phyloP scores from a whole-genome alignment of 1,284 basidiomycete species.

The Papiliotrema fonsecae region DNA sequence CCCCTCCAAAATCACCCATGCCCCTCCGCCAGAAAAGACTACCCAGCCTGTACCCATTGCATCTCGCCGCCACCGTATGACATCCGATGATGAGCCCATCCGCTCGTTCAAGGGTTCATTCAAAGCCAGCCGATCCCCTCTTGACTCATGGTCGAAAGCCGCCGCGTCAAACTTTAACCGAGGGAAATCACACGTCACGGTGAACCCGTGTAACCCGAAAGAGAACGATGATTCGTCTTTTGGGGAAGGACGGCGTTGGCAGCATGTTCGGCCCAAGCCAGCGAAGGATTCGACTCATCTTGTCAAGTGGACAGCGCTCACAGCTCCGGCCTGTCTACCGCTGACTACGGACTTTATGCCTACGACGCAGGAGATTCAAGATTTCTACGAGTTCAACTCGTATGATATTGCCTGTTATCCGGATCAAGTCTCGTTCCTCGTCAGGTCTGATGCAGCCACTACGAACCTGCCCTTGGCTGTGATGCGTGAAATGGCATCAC shows the following conservation, averaged over 20 bases:
- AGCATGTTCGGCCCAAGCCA: slow-evolving; percentile 75
- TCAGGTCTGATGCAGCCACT: slow-evolving; percentile 46
- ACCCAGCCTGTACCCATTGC: slow-evolving; percentile 40
- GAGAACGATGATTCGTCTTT: slow-evolving; percentile 16
- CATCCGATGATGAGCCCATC: slow-evolving; percentile 23
- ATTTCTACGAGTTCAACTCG: slow-evolving; percentile 68
- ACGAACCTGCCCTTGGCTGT: slow-evolving; percentile 71
- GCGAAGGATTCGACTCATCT: slow-evolving; percentile 61
- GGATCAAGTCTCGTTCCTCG: slow-evolving; percentile 58
- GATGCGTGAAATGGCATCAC: slow-evolving; percentile 89
- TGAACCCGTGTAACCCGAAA: slow-evolving; percentile 46
- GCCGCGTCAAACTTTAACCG: slow-evolving; percentile 27
- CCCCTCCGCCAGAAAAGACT: neutral
- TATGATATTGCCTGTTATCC: slow-evolving; percentile 49
- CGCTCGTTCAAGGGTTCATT: slow-evolving; percentile 14
- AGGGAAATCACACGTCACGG: slow-evolving; percentile 34
- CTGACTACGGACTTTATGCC: slow-evolving; percentile 90
- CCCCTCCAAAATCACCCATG: slow-evolving; percentile 14
- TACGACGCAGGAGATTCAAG: slow-evolving; percentile 65
- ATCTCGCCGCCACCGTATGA: slow-evolving; percentile 10
- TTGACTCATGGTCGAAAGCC: slow-evolving; percentile 33
- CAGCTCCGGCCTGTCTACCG: slow-evolving; percentile 79
- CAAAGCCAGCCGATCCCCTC: slow-evolving; percentile 22
- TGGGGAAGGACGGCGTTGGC: slow-evolving; percentile 74
- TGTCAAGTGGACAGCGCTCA: slow-evolving; percentile 87